Base-by-base conservation (phyloP, 768 basidiomycete species). In the Cystofilobasidium capitatum region DNA sequence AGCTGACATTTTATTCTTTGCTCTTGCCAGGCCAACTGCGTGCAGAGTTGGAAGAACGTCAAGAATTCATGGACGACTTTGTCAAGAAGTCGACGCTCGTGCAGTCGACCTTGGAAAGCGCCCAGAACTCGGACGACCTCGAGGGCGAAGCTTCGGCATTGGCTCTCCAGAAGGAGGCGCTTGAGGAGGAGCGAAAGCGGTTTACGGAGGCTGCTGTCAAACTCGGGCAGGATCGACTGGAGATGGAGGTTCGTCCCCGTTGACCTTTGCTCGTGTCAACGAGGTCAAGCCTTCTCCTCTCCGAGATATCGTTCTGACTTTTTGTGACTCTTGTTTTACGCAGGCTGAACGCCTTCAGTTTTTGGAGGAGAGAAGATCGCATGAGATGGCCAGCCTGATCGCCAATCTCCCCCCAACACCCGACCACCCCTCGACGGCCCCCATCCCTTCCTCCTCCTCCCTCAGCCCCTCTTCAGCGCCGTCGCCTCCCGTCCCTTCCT, bases 331-430 rank as follows among this genome's bases (percentile, higher is more conserved):
- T 24, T 3, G 40, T 55, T 17, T 44, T 69, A 45, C 60, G 55
- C 71, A 89, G 88, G 82, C 81, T 13, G 85, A 88, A 72, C 81
- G 83, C 26, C 73, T 83, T 33, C 81, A 80, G 64, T 80, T 88
- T 47, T 51, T 82, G 58, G 86, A 88, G 70, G 88, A 89, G 74
- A 86, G 83, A 72, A 82, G 85, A n/a, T 51, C 61, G 26, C 64
- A 47, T 9, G 31, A 64, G 33, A 54, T 71, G 29, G 51, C 67
- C 26, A 45, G 59, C 12, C 55, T 72, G 37, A 64, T 74, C 22
- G 51, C 51, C 31, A n/a, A 29, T 17, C 29, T 55, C 4, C 51
- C 51, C 13, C 51, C 51, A 2, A 55, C 51, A n/a, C 51, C 51
- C 29, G 29, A 55, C 31, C 26, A 33, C 51, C 29, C 51, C 17